Base-by-base conservation (phyloP, 495 filamentous ascomycete genomes). In the Daldinia vernicosa region DNA sequence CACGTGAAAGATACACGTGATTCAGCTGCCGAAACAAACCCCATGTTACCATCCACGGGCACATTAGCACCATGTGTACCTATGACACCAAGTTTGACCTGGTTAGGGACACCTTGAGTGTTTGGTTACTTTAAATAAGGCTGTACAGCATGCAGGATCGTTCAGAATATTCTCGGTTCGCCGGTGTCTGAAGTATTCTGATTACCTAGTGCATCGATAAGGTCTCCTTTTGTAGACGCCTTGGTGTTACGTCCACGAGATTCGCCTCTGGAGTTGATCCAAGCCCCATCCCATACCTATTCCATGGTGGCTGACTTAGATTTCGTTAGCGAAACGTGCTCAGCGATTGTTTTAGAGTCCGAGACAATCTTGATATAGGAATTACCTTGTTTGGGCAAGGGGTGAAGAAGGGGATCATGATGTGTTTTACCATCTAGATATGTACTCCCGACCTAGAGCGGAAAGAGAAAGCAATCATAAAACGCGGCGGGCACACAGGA, bases 1-100 rank as follows among this genome's bases (percentile, higher is more conserved):
- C 26, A 22, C 26, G 24, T 8, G 17, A 17, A n/a, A 26, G 1
- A 19, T 40, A 56, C 26, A 22, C 26, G 24, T 8, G 17, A 17
- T 67, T 60, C 69, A 59, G 63, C 22, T 71, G 59, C 53, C 63
- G 63, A 71, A 71, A 71, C 69, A 26, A 1, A 63, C 11, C 11
- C 47, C 26, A 63, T 67, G 47, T 30, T 37, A 72, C 69, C 30
- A 24, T 33, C 1, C 53, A 17, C n/a, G n/a, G n/a, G n/a, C 15
- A 56, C 14, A 22, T 35, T 12, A 24, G 19, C 11, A 39, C 24
- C 2, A 40, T 1, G 19, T 39, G 19, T 28, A 28, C 6, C 47
- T 15, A 24, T 27, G 24, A 12, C 19, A 11, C 43, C 17, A 19
- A n/a, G 3, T 52, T n/a, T 30, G 54, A n/a, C 40, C 7, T 45